Conservation (phyloP, 2,329 filamentous ascomycete genomes). For the Pseudocercospora musae region DNA sequence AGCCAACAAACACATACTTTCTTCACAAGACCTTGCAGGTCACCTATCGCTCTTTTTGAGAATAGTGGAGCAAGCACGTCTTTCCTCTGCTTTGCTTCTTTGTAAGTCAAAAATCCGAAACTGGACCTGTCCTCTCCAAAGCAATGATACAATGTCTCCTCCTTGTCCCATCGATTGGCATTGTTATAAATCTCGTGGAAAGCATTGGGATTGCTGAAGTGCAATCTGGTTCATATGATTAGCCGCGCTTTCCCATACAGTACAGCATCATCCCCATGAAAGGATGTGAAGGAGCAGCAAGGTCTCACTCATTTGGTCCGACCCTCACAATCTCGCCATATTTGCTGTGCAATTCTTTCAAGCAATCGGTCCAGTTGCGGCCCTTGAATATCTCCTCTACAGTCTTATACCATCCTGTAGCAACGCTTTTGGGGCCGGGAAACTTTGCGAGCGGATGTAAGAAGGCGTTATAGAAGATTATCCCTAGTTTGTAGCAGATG, state of each 20-base stretch:
- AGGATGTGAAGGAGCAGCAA: neutral
- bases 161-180: constrained; percentile 44
- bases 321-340: constrained; percentile 20
- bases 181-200: constrained; percentile 46
- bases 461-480: constrained; percentile 9
- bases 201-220: constrained; percentile 42
- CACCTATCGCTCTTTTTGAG: constrained; percentile 39
- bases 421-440: constrained; percentile 5
- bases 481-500: constrained; percentile 5
- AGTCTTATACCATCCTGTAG: constrained; percentile 18
- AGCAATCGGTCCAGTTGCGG: constrained; percentile 14
- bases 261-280: neutral
- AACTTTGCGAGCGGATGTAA: constrained; percentile 14
- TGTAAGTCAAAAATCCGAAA: constrained; percentile 42
- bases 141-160: constrained; percentile 38
- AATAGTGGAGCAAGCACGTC: constrained; percentile 43
- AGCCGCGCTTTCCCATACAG: neutral
- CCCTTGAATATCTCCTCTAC: constrained; percentile 12
- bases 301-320: constrained; percentile 16
- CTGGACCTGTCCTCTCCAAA: constrained; percentile 44
- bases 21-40: constrained; percentile 38
- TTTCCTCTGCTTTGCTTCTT: constrained; percentile 41
- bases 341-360: constrained; percentile 12
- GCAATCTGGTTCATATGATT: constrained; percentile 24
- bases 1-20: neutral